Evolutionary conservation across 2,329 filamentous ascomycete species (phyloP), one percentile per base, ranked within the genome.

Genomic region (Phaeophleospora eucalypticola): DNA sequence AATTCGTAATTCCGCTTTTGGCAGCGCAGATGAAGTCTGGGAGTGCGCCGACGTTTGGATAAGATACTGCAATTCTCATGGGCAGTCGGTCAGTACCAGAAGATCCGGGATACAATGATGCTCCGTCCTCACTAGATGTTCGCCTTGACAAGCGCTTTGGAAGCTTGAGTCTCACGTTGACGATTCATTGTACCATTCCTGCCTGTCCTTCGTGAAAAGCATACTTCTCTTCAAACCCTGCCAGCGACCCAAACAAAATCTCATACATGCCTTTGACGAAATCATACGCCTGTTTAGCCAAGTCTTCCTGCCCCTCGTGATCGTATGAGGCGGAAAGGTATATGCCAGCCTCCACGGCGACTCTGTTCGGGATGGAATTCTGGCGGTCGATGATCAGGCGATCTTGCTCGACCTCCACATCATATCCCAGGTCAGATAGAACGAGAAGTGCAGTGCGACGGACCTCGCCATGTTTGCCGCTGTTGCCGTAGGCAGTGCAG

Each of bases 191-290:
- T 12, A 7, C 24, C 12, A 6, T 29, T 29, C 24, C 24, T 29
- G 7, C 7, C 12, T 29, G 12, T 29, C 12, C 24, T 29, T 29
- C 24, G 6, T n/a, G n/a, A 17, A 15, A 36, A 3, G 17, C 37
- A 24, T 21, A 39, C 40, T 21, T 43, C n/a, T 48, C 36, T 24
- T 44, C 24, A 17, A 52, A 58, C 6, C 48, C 50, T 10, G 35
- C 19, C 36, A 49, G 47, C 34, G 37, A 47, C 12, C 53, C 52
- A 24, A 41, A 36, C 1, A 51, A 12, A 3, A 43, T 45, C 10
- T 38, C 36, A 24, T 56, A 55, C 41, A 53, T n/a, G 41, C 48
- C 36, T 41, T 41, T 47, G 12, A 44, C 51, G 33, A 53, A 50
- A 2, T 29, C 45, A 36, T 46, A 35, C 16, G 50, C 38, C 40